phyloP scores from a whole-genome alignment of 176 grass and related monocot species.

The barley (Hordeum vulgare) region DNA sequence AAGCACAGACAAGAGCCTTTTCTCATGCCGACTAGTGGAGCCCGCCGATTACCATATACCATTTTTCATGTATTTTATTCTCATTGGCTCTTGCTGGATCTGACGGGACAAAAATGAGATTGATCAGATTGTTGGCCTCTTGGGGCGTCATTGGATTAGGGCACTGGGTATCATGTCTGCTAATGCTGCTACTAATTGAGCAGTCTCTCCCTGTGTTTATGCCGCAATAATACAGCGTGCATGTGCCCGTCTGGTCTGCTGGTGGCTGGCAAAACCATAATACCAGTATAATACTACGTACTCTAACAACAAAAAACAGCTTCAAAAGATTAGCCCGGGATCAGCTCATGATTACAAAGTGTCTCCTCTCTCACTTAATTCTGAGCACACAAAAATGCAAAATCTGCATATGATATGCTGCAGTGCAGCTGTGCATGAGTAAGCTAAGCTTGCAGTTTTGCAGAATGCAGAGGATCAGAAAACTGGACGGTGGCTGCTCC shows the following conservation, averaged over 20 bases:
- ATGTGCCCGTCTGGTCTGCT: neutral
- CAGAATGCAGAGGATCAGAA: neutral
- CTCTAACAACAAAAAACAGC: neutral
- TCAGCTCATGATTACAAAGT: too few relatives aligned
- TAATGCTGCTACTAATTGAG: neutral
- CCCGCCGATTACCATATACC: neutral
- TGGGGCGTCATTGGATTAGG: neutral
- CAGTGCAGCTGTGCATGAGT: neutral
- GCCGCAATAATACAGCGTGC: neutral
- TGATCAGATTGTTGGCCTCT: neutral
- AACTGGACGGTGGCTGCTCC: constrained; percentile 15
- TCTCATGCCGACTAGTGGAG: neutral
- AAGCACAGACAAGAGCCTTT: neutral
- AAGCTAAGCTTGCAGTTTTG: neutral
- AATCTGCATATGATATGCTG: too few relatives aligned
- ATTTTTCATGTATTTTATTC: neutral
- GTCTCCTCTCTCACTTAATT: too few relatives aligned
- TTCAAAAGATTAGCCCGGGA: neutral
- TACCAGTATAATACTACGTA: neutral
- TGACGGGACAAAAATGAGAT: neutral
- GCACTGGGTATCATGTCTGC: neutral
- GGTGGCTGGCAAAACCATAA: neutral
- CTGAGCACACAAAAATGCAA: too few relatives aligned
- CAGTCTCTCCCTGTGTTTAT: neutral
- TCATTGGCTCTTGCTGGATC: neutral